Base-by-base conservation (phyloP, 2,329 filamentous ascomycete species). In the Apiospora hydei region DNA sequence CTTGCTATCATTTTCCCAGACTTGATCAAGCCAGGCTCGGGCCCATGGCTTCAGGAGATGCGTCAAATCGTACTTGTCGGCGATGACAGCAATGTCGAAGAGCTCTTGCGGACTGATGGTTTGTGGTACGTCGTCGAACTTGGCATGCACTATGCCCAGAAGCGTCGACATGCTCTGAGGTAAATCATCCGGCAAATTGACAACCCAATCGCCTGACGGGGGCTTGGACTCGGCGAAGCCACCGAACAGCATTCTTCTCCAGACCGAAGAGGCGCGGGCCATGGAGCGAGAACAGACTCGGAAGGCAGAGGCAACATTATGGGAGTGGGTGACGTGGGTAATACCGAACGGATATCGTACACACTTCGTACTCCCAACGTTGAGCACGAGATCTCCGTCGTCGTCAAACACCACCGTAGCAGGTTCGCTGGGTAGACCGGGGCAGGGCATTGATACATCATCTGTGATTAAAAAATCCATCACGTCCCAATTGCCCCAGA, bases 161-260 rank as follows among this genome's bases (percentile, higher is more conserved):
- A 82, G 74, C 18, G 79, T 73, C 3, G 76, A 69, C 64, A 82
- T 74, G 1, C 78, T 73, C 21, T 75, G 71, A 0, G 77, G 77
- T 13, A 79, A 76, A 61, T 83, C 81, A 2, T 81, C 78, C 0
- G 81, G 80, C 0, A 83, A 74, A 0, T 76, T 75, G 10, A 81
- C 77, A 0, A 71, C 71, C 80, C 80, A 82, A 1, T 76, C 71
- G 18, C 46, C 68, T 1, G 11, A 67, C 7, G n/a, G 67, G 11
- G 67, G 71, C 53, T 72, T 74, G 41, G 76, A 75, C 64, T 81
- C 78, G 8, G 72, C 70, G 49, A 80, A 80, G 21, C 75, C 69
- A 6, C 79, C 77, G 49, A 76, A 77, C 0, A 81, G 73, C 80
- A 81, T 79, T 0, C 74, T 73, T 14, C 76, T 78, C 68, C 80